Evolutionary conservation across 2,329 filamentous ascomycete genomes (phyloP), one percentile per base, ranked within the genome.

Genomic region (Arthrobotrys entomopaga): DNA sequence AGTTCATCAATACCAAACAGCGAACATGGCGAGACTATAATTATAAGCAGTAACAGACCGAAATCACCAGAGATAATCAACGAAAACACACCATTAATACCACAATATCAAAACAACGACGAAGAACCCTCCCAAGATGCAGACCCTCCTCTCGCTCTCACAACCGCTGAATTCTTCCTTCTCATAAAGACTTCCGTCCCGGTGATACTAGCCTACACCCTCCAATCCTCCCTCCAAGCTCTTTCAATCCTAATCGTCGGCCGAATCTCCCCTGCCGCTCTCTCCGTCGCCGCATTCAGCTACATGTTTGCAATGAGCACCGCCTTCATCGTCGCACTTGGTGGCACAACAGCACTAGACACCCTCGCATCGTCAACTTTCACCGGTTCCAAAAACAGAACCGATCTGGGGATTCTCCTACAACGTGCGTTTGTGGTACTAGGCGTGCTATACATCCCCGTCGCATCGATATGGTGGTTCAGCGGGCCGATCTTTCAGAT

Each of bases 261-360:
- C 8, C 88, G 91, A 1, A 83, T 92, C 0, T 93, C 90, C 0
- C 89, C 92, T 0, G 90, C 95, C 81, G 88, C 92, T 1, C 83
- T 96, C 5, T 91, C 92, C 0, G 91, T 90, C 0, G 90, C 91
- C 0, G 92, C 92, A 0, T 96, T 96, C 79, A 91, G 90, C 1
- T 94, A 95, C 83, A 96, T 96, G 92, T 96, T 96, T 78, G 92
- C 92, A 64, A 93, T 94, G 90, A 89, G 90, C 20, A 92, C 91
- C 0, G 92, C 89, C 0, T 96, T 92, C 92, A 86, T 96, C 42
- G 91, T 96, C 71, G 92, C 89, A 0, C 86, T 96, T 2, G 92
- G 92, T 26, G 92, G 92, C 6, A 93, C 91, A 0, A 96, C 91
- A 0, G 92, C 92, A 0, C 85, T 96, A 49, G 92, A 96, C 80